Evolutionary conservation across 306 rosid genomes (phyloP), one percentile per base, ranked within the genome.

Genomic region (Pterocarpus santalinus): DNA sequence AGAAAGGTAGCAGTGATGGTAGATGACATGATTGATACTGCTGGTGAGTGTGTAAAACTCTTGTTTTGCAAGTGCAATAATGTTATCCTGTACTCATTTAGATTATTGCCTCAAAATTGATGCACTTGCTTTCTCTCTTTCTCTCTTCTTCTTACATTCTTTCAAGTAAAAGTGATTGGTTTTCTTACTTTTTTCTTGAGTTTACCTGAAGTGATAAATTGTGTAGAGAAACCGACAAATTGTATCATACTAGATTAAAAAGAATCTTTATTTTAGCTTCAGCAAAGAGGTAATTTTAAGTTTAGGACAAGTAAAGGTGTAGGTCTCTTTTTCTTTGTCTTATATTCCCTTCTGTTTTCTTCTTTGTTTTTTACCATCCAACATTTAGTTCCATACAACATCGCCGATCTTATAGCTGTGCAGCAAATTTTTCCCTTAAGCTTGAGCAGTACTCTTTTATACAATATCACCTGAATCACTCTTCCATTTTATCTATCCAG

Each of bases 1-100:
- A 96, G 98, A 76, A 94, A 94, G 85, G 98, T 94, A 33, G 98
- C 98, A 7, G 98, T 94, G 69, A 92, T 92, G 98, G 97, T 94
- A 67, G 98, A 92, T 86, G 97, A 94, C 89, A 94, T 94, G 98
- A 94, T 94, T 73, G 98, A 92, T 83, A 94, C 98, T 11, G 98
- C 98, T 55, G 98, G 98, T 92, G 74, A 76, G 95, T 86, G 49
- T 33, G 9, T 77, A 3, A 56, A 65, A 73, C 22, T 55, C 71
- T 73, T 73, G 32, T 68, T 49, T 57, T 73, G 5, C 46, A 36
- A 58, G 44, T 49, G 53, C 17, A 46, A n/a, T 73, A 67, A 73
- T 58, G 57, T 52, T 63, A 71, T 62, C 75, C 46, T 78, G 5
- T 64, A 53, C 63, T 63, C 51, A 76, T 41, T 76, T 63, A 33